Percentiles rank a stretch among this genome's conserved stretches.
These are phyloP conservation scores for Fusarium lateritium DNA, from an alignment of 2,329 filamentous ascomycete genomes.

Conservation along the genomic window DNA sequence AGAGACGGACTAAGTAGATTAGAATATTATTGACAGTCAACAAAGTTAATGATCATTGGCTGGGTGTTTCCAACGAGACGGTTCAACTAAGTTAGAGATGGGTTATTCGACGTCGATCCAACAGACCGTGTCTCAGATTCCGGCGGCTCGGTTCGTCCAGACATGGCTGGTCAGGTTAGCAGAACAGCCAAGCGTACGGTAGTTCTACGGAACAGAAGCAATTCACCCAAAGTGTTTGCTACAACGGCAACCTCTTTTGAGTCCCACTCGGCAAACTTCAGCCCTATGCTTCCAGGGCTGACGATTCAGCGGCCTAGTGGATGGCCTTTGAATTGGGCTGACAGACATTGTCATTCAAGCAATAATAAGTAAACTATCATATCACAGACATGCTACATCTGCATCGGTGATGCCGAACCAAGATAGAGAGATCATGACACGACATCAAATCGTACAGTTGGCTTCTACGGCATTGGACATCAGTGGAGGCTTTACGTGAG, in stretches of 20 bases:
- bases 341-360: slow-evolving; percentile 3
- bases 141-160: slow-evolving; percentile 21
- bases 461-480: slow-evolving; percentile 10
- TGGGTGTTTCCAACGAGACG: slow-evolving; percentile 15
- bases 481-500: slow-evolving; percentile 30
- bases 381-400: slow-evolving; percentile 13
- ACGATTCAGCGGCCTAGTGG: slow-evolving; percentile 36
- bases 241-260: slow-evolving; percentile 15
- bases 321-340: slow-evolving; percentile 17
- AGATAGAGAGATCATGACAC: slow-evolving; percentile 2
- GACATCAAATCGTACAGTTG: slow-evolving; percentile 10
- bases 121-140: slow-evolving; percentile 35
- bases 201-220: slow-evolving; percentile 5
- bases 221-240: slow-evolving; percentile 7
- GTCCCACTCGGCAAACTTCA: slow-evolving; percentile 44
- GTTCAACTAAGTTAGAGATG: slow-evolving; percentile 25
- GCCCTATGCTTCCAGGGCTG: slow-evolving; percentile 40
- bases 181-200: not conserved
- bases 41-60: slow-evolving; percentile 30
- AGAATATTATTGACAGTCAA: slow-evolving; percentile 20
- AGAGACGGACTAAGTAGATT: slow-evolving; percentile 22
- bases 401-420: slow-evolving; percentile 20
- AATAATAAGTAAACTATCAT: not conserved
- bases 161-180: slow-evolving; percentile 4
- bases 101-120: slow-evolving; percentile 35